Evolutionary conservation across 805 yeast genomes (phyloP), one percentile per base, ranked within the genome.

Genomic region (Candida gorgasii): DNA sequence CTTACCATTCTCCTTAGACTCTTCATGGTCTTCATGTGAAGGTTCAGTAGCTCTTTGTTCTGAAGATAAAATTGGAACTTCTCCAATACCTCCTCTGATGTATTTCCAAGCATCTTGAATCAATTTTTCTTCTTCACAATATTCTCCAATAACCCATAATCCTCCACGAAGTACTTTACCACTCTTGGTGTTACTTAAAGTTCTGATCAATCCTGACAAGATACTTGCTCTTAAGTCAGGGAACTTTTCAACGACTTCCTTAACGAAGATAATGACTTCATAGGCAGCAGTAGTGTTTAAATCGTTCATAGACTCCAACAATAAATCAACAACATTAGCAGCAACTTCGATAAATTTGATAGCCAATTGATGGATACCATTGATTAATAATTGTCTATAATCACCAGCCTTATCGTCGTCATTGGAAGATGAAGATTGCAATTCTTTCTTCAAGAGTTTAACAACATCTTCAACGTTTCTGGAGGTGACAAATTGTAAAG

Each of bases 71-170:
- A 93, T 87, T 44, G 99, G 98, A 26, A 93, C 80, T 56, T 90
- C 96, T 42, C 99, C 99, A 45, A 93, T 71, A 49, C 87, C 80
- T 23, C 78, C 62, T 61, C 97, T 82, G 49, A 93, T 80, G 50
- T 80, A 86, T 54, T 79, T 84, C 99, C 99, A 95, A 4, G 95
- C 82, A 18, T 75, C 76, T 61, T 85, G 86, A 48, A 93, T 82
- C 40, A 85, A 85, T 18, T 73, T 63, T 50, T 83, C 89, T 40
- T 82, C 84, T 35, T 76, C 57, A 29, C 90, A 73, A 63, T 89
- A 93, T 66, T 95, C 99, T 64, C 99, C 99, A 54, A 93, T 67
- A 39, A 93, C 83, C 99, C 99, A 93, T 46, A 95, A 72, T 0
- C 95, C 89, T 22, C 96, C 95, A 51, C 98, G 82, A 69, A 82